phyloP scores from a whole-genome alignment of 2,329 filamentous ascomycete genomes.

The Hyphodiscus sp. region DNA sequence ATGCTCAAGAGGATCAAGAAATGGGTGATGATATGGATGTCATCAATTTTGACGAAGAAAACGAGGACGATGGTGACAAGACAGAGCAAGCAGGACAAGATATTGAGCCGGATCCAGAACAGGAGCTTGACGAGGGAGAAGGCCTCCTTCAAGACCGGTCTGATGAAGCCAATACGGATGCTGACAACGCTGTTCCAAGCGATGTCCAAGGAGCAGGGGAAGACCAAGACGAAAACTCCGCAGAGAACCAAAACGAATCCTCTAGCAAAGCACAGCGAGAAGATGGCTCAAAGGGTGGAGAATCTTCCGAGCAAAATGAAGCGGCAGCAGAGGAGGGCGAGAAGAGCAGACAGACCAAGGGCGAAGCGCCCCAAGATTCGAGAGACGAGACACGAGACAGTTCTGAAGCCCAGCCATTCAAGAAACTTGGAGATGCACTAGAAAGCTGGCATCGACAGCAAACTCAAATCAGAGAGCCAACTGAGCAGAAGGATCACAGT shows the following conservation, averaged over 20 bases:
- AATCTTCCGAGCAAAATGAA: constrained; percentile 56
- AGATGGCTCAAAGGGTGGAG: constrained; percentile 59
- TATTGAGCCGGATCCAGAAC: constrained; percentile 40
- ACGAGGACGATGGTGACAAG: constrained; percentile 31
- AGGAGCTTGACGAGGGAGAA: constrained; percentile 45
- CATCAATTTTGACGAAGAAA: constrained; percentile 28
- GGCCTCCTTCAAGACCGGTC: constrained; percentile 32
- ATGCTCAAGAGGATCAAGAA: constrained; percentile 35
- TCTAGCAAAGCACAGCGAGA: constrained; percentile 58
- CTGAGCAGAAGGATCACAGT: constrained; percentile 41
- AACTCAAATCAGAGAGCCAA: constrained; percentile 62
- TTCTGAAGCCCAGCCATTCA: constrained; percentile 65
- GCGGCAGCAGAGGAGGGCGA: constrained; percentile 59
- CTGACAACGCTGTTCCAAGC: constrained; percentile 57
- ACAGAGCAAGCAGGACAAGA: constrained; percentile 47
- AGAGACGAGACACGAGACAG: constrained; percentile 34
- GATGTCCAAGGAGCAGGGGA: constrained; percentile 58
- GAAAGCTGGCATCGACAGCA: constrained; percentile 91
- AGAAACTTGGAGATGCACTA: constrained; percentile 87
- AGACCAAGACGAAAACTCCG: constrained; percentile 57
- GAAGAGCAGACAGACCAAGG: constrained; percentile 37
- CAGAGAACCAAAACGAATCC: constrained; percentile 56
- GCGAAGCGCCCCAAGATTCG: constrained; percentile 33
- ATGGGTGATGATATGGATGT: constrained; percentile 29
- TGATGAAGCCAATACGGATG: constrained; percentile 46